phyloP scores from a whole-genome alignment of 768 basidiomycete species.

The Suillus decipiens region DNA sequence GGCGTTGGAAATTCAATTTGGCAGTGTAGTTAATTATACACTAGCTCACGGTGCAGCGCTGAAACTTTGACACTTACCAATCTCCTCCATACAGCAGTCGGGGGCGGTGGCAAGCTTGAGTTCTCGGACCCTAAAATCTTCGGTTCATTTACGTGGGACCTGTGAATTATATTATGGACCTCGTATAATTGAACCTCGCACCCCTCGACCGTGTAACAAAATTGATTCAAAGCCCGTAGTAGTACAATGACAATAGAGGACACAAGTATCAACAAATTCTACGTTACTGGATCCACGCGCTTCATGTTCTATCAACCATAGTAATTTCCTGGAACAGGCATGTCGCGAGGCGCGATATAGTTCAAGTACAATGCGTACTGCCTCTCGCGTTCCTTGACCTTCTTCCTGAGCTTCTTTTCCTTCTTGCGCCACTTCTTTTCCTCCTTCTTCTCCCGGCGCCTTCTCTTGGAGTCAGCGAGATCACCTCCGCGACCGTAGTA shows the following conservation, averaged over 20 bases:
- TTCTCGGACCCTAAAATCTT: background rate
- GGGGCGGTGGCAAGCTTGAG: background rate
- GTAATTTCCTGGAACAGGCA: constrained; percentile 29
- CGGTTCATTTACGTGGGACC: background rate
- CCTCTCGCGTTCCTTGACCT: constrained; percentile 60
- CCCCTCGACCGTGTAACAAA: background rate
- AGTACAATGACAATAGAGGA: constrained; percentile 1
- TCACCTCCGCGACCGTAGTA: constrained; percentile 52
- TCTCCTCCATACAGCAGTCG: background rate
- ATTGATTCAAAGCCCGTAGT: background rate
- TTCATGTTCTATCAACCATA: constrained; percentile 21
- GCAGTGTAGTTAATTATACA: background rate
- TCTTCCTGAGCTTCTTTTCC: constrained; percentile 64
- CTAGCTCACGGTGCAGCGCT: too few relatives aligned
- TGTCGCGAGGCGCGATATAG: constrained; percentile 43
- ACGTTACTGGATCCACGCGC: background rate
- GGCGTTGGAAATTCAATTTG: background rate
- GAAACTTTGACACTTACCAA: background rate
- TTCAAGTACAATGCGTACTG: constrained; percentile 65
- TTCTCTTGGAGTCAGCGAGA: constrained; percentile 50
- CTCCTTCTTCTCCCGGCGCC: constrained; percentile 53
- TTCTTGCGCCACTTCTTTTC: constrained; percentile 63
- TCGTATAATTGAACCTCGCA: background rate
- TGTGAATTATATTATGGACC: background rate
- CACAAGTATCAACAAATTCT: constrained; percentile 8